phyloP scores from a whole-genome alignment of 192 early-diverging fungal species.

The Coemansia sp. region DNA sequence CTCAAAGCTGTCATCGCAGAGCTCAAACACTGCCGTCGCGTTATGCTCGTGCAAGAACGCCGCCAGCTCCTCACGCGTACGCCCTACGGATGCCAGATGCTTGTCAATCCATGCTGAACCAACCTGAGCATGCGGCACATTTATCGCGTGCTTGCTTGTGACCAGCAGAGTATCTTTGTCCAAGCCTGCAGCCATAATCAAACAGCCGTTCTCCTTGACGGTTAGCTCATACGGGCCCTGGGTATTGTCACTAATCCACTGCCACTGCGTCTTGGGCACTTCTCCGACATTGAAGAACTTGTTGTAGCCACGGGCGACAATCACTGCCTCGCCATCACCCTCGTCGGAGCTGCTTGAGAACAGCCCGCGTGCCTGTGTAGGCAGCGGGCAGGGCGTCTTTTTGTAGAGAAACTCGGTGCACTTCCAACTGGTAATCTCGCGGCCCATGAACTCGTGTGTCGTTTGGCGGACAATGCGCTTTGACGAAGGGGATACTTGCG shows the following conservation, averaged over 20 bases:
- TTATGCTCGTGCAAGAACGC: conserved; percentile 68
- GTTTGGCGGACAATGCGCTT: conserved; percentile 38
- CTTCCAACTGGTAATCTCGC: conserved; percentile 57
- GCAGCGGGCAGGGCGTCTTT: conserved; percentile 60
- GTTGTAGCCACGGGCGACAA: conserved; percentile 90
- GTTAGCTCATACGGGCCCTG: conserved; percentile 87
- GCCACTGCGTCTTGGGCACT: conserved; percentile 59
- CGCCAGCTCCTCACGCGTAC: conserved; percentile 65
- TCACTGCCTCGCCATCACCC: conserved; percentile 35
- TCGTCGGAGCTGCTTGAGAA: conserved; percentile 55
- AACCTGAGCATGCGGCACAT: conserved; percentile 55
- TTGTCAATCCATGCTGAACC: conserved; percentile 71
- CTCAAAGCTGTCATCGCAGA: conserved; percentile 95
- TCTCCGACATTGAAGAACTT: conserved; percentile 93
- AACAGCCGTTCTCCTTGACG: conserved; percentile 95
- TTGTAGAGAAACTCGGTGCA: conserved; percentile 70
- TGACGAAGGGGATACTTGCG: conserved; percentile 12
- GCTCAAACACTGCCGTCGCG: conserved; percentile 76
- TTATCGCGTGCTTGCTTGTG: conserved; percentile 80
- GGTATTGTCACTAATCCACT: conserved; percentile 60
- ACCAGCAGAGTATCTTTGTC: conserved; percentile 66
- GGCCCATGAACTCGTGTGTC: conserved; percentile 25
- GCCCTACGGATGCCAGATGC: conserved; percentile 60
- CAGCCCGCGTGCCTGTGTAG: conserved; percentile 77
- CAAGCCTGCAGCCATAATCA: conserved; percentile 77